phyloP scores from a whole-genome alignment of 495 filamentous ascomycete genomes.

The Margaritispora aquatica region DNA sequence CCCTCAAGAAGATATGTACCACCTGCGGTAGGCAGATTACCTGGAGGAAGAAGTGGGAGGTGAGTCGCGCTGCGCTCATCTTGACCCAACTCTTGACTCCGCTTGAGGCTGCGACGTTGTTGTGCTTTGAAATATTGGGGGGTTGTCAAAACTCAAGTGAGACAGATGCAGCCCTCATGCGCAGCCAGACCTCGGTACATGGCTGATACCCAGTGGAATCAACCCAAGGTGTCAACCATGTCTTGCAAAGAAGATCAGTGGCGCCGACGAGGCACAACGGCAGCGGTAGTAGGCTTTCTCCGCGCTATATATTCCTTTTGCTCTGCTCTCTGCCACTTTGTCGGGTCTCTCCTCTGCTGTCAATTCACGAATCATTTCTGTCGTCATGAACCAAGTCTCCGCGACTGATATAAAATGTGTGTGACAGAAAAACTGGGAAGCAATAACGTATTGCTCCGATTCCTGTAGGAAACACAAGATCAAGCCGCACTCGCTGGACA shows the following conservation, averaged over 20 bases:
- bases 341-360: not conserved
- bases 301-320: not conserved
- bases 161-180: not conserved
- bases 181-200: not conserved
- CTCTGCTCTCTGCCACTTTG: not conserved
- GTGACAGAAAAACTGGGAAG: slow-evolving; percentile 14
- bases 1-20: slow-evolving; percentile 8
- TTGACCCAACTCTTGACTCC: no score
- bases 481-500: slow-evolving; percentile 8
- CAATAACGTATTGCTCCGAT: slow-evolving; percentile 10
- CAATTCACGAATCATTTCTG: not conserved
- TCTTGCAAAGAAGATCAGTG: not conserved
- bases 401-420: not conserved
- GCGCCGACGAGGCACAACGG: not conserved
- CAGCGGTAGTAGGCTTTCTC: not conserved
- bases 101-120: not conserved
- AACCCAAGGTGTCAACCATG: not conserved
- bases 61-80: not conserved
- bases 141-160: not conserved
- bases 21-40: slow-evolving; percentile 11
- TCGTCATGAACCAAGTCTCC: not conserved
- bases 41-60: slow-evolving; percentile 17
- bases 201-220: not conserved
- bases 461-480: slow-evolving; percentile 11
- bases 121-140: no score